Evolutionary conservation across 75 land plant genomes (phyloP).

Genomic region (Selaginella moellendorffii): DNA sequence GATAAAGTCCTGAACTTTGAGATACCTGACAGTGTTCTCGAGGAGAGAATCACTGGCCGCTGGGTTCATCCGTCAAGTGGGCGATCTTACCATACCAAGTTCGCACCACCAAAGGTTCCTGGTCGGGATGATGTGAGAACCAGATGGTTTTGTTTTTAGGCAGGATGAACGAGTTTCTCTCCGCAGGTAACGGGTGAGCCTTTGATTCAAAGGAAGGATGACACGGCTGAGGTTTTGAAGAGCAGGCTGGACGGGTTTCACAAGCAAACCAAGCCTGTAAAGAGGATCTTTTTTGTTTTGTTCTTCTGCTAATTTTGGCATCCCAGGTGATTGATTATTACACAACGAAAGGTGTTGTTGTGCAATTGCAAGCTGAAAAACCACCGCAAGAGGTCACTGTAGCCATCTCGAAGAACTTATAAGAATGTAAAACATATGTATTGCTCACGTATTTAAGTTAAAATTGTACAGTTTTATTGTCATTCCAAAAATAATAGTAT

Average conservation of each 20-base stretch:
- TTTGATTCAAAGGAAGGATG: constrained; percentile 91
- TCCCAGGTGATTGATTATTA: constrained; percentile 77
- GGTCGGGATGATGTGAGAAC: constrained; percentile 83
- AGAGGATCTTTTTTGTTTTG: neutral
- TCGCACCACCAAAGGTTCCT: constrained; percentile 80
- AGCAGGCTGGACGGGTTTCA: constrained; percentile 84
- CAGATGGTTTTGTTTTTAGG: neutral
- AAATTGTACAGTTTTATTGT: neutral
- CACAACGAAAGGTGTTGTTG: constrained; percentile 51
- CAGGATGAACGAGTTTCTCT: constrained; percentile 1
- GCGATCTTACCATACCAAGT: constrained; percentile 75
- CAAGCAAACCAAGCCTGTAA: constrained; percentile 79
- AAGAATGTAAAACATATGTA: neutral
- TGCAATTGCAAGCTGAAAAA: constrained; percentile 55
- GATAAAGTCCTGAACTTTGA: constrained; percentile 73
- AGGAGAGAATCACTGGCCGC: constrained; percentile 92
- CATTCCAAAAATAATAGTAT: neutral
- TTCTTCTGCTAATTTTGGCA: neutral
- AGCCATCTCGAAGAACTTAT: constrained; percentile 23
- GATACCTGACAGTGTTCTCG: constrained; percentile 68
- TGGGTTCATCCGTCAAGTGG: constrained; percentile 92
- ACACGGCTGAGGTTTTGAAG: constrained; percentile 77
- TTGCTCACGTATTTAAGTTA: neutral
- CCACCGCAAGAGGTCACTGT: constrained; percentile 51
- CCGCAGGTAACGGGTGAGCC: constrained; percentile 74